Evolutionary conservation across 2,329 filamentous ascomycete species (phyloP), one percentile per base, ranked within the genome.

Genomic region (Botryotinia narcissicola): DNA sequence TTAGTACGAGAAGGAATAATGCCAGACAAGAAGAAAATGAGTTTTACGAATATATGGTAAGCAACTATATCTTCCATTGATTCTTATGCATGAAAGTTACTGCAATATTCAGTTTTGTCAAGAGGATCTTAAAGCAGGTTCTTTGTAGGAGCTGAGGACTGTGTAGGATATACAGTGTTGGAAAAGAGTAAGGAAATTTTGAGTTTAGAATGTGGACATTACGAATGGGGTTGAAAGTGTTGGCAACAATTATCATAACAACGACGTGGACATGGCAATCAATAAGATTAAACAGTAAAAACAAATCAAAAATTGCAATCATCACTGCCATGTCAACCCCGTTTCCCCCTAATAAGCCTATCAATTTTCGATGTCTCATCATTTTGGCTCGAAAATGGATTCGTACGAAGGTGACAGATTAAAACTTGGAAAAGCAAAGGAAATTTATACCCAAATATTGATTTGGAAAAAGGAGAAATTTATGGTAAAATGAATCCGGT

Each of bases 211-310:
- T 14, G 25, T 51, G 22, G 10, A n/a, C 5, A 10, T 4, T 9
- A 25, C 0, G 16, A 2, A 48, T 10, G 4, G 10, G 10, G 5
- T 14, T 51, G 10, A 51, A 12, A n/a, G 0, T n/a, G 4, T 22
- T 48, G 46, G 46, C 46, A 48, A 25, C 20, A 25, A 25, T 1
- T 48, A 48, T 48, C 4, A 25, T 4, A 25, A 48, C 8, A 48
- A 48, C 46, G 4, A 48, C 3, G 20, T 48, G 4, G 20, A 48
- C 8, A 48, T 25, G 3, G 46, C 8, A 48, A 25, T 25, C 0
- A 48, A 3, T 4, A 3, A 25, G 2, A 25, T 3, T 25, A 8
- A 10, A 1, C 3, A 48, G 46, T 14, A 14, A n/a, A 4, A 51
- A n/a, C 25, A 51, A 51, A n/a, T 6, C 0, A n/a, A 14, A 14